Base-by-base conservation (phyloP, 2,329 filamentous ascomycete genomes). In the Rhinocladiella similis region DNA sequence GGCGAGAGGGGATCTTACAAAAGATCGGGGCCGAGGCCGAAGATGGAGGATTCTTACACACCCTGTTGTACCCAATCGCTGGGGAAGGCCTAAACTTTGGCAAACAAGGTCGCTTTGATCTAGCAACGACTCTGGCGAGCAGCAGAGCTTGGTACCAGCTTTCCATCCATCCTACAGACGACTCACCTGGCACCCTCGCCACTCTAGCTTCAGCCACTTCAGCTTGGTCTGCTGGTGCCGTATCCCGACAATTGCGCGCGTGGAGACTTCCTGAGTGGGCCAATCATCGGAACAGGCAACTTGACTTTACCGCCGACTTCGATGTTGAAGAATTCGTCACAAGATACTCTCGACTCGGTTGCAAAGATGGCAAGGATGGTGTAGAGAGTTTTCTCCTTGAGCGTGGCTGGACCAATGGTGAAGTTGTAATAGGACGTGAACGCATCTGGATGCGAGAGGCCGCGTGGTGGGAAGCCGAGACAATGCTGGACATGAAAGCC, bases 401-500 rank as follows among this genome's bases (percentile, higher is more conserved):
- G 73, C 86, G 94, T 56, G 94, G 94, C 1, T 99, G 94, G 94
- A 97, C 91, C 75, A 99, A 99, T 65, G 94, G 94, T 38, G 94
- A 97, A 74, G 91, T 97, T 1, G 85, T 96, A 4, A 80, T 97
- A 29, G 94, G 94, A 53, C 87, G 86, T 56, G 91, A 97, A 72
- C 89, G 94, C 29, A 86, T 99, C 41, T 99, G 94, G 94, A 92
- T 97, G 78, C 85, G 93, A 48, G 94, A 99, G 73, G 82, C 79
- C 55, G 89, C 92, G 1, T 99, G 94, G 93, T 97, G 93, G 93
- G 93, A 97, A 73, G 93, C 92, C 4, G 94, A 99, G 75, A 90
- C 84, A 59, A 96, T 97, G 89, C 85, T 97, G 25, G 94, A 99
- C 68, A 80, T 95, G 66, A 93, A 94, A 73, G 84, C 87, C 1